Evolutionary conservation across 1,139 yeast genomes (phyloP).

Genomic region (Kodamaea arcana): DNA sequence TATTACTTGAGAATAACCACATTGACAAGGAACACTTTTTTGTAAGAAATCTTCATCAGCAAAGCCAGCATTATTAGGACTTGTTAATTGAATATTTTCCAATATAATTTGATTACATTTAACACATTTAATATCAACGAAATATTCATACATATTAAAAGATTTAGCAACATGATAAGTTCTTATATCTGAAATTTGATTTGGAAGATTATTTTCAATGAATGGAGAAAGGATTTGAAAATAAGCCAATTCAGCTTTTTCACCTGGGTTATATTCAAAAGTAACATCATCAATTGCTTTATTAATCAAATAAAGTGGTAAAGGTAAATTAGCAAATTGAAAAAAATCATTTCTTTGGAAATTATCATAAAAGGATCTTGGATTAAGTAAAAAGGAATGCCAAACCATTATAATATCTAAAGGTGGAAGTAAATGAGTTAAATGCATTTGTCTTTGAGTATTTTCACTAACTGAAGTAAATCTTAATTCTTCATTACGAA

Average conservation of each 20-base stretch:
- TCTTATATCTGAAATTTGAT: slow-evolving; percentile 4
- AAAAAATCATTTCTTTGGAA: slow-evolving; percentile 21
- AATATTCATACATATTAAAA: slow-evolving; percentile 1
- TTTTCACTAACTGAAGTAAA: slow-evolving; percentile 1
- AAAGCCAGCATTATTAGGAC: slow-evolving; percentile 18
- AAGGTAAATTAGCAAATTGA: slow-evolving; percentile 20
- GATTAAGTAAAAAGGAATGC: slow-evolving; percentile 33
- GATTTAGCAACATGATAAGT: slow-evolving; percentile 1
- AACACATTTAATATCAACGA: slow-evolving; percentile 16
- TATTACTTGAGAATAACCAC: not conserved
- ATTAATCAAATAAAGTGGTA: slow-evolving; percentile 23
- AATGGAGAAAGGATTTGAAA: slow-evolving; percentile 6
- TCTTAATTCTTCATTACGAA: not conserved
- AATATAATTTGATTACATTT: slow-evolving; percentile 13
- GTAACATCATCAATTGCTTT: slow-evolving; percentile 19
- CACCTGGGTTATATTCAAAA: slow-evolving; percentile 17
- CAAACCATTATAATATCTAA: slow-evolving; percentile 39
- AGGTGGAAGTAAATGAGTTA: slow-evolving; percentile 23
- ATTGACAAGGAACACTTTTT: not conserved
- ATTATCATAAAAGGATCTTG: slow-evolving; percentile 25
- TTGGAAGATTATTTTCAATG: slow-evolving; percentile 1
- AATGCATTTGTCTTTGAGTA: not conserved
- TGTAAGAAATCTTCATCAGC: slow-evolving; percentile 8
- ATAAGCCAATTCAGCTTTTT: slow-evolving; percentile 5
- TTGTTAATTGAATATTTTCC: slow-evolving; percentile 14